Evolutionary conservation across 2,329 filamentous ascomycete genomes (phyloP), one percentile per base, ranked within the genome.

Genomic region (Rhinocladiella similis): DNA sequence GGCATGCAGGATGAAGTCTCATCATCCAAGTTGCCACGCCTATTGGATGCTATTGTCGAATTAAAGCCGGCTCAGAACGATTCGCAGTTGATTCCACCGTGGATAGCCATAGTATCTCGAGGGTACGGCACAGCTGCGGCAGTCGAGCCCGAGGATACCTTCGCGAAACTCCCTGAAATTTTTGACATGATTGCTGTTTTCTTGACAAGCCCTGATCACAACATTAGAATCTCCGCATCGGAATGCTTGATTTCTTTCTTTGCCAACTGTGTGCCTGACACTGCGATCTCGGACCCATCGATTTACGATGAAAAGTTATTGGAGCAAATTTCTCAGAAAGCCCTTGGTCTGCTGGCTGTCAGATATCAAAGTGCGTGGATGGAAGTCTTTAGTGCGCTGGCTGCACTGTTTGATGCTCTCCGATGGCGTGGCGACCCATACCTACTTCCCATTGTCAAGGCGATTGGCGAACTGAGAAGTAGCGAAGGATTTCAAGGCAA

Each of bases 331-430:
- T 86, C 74, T 12, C 88, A 84, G 68, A 81, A 81, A 2, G 86
- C 89, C 0, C 86, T 87, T 60, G 83, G 87, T 36, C 79, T 97
- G 6, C 80, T 99, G 45, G 92, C 85, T 50, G 86, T 97, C 38
- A 94, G 94, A 68, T 99, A 92, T 69, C 94, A 97, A 75, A 85
- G 88, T 22, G 94, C 94, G 3, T 97, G 93, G 90, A 86, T 89
- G 75, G 92, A 99, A 70, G 91, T 95, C 1, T 97, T 97, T 76
- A 90, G 86, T 64, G 89, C 97, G 6, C 80, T 96, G 35, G 86
- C 86, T 6, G 89, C 90, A 52, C 89, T 96, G 77, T 96, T 96
- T 63, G 90, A 96, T 66, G 83, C 87, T 1, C 77, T 97, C 57
- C 85, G 88, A 65, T 97, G 93, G 93, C 86, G 86, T 57, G 86